phyloP scores from a whole-genome alignment of 306 rosid species.

The Lagenaria siceraria region DNA sequence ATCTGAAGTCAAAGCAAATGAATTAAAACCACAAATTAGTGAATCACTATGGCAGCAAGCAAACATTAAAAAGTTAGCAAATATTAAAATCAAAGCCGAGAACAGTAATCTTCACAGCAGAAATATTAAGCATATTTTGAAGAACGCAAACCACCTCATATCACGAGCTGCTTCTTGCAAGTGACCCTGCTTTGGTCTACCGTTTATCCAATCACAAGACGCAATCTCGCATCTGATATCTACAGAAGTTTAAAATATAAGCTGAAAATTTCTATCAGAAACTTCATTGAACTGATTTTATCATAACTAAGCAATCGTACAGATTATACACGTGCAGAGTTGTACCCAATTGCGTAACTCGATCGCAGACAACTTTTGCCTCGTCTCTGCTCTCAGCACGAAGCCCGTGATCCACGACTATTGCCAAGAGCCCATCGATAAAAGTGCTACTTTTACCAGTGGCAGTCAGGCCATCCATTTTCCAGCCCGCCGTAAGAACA shows the following conservation, averaged over 20 bases:
- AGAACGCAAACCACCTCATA: slow-evolving; percentile 41
- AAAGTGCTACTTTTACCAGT: slow-evolving; percentile 27
- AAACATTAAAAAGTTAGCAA: not conserved
- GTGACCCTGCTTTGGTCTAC: slow-evolving; percentile 79
- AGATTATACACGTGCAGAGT: not conserved
- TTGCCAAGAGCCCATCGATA: slow-evolving; percentile 62
- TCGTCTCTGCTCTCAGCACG: slow-evolving; percentile 85
- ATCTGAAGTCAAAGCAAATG: slow-evolving; percentile 37
- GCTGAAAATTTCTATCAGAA: slow-evolving; percentile 3
- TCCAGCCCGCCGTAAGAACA: slow-evolving; percentile 70
- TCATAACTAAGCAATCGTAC: slow-evolving; percentile 6
- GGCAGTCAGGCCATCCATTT: slow-evolving; percentile 33
- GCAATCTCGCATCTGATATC: slow-evolving; percentile 71
- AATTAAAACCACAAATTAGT: not conserved
- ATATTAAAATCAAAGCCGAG: not conserved
- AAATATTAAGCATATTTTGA: not conserved
- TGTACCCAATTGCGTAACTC: slow-evolving; percentile 70
- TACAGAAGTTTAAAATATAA: slow-evolving; percentile 21
- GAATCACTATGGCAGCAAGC: not conserved
- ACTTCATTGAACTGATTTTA: not conserved
- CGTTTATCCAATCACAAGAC: slow-evolving; percentile 64
- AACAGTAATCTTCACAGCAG: not conserved
- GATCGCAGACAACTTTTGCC: slow-evolving; percentile 41
- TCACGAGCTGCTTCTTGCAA: slow-evolving; percentile 95
- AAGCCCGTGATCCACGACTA: slow-evolving; percentile 80